These are phyloP conservation scores for Hymenoscyphus fraxineus DNA, from an alignment of 2,329 filamentous ascomycete species.

Conservation along the genomic window DNA sequence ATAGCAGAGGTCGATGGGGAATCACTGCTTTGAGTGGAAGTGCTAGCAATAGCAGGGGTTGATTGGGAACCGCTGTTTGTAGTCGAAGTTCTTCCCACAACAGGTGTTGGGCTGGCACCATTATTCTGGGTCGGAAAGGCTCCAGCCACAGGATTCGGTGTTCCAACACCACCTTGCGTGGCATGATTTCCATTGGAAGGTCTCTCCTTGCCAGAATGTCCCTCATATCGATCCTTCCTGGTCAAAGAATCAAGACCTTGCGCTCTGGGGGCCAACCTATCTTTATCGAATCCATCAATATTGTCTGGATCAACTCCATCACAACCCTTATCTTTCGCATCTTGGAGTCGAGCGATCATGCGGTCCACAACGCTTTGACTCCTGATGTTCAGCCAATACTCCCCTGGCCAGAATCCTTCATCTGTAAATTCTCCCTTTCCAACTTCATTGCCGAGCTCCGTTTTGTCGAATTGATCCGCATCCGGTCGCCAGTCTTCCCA, in stretches of 20 bases:
- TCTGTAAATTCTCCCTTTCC: slow-evolving; percentile 38
- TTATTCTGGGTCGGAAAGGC: no score
- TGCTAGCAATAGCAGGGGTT: no score
- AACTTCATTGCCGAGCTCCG: slow-evolving; percentile 55
- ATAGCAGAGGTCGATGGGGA: no score
- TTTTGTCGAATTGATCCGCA: slow-evolving; percentile 44
- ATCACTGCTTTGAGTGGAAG: no score
- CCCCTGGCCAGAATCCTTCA: slow-evolving; percentile 50
- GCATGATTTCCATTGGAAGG: no score
- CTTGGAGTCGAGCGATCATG: slow-evolving; percentile 56
- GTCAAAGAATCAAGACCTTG: slow-evolving; percentile 27
- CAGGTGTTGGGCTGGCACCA: no score
- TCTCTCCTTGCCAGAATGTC: no score
- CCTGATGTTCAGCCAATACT: slow-evolving; percentile 62
- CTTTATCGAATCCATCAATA: slow-evolving; percentile 61
- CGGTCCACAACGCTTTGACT: slow-evolving; percentile 55
- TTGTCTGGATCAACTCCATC: slow-evolving; percentile 69
- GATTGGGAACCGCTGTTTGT: no score
- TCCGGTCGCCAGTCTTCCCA: slow-evolving; percentile 62
- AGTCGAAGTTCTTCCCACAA: no score
- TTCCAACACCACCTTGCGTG: no score
- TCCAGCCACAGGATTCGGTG: no score
- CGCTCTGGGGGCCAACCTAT: neutral
- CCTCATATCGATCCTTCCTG: no score
- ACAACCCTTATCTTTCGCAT: slow-evolving; percentile 59